Percentiles rank a stretch among this genome's conserved stretches.
Conservation (phyloP, 352 stramenopile genomes). For the Phytophthora aleatoria region DNA sequence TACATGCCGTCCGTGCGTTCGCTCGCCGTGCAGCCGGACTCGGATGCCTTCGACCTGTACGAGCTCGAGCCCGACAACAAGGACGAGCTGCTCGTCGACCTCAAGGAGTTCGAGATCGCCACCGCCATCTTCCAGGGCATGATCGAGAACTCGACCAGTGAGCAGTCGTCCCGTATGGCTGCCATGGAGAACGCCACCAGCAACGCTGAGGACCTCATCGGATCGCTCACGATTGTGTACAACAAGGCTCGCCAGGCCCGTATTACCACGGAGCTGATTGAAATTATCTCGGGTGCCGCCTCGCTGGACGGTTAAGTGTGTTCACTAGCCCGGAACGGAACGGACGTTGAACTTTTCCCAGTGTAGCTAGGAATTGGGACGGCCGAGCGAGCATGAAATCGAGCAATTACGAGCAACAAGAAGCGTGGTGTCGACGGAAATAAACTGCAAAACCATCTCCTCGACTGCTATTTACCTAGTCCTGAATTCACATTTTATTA, state of each 20-base stretch:
- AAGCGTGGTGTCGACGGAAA: conserved; percentile 41
- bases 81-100: conserved; percentile 95
- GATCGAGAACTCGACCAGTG: conserved; percentile 97
- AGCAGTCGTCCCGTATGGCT: conserved; percentile 98
- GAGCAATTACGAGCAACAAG: conserved; percentile 36
- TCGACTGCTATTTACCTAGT: conserved; percentile 16
- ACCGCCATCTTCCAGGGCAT: conserved; percentile 95
- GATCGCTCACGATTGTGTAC: conserved; percentile 90
- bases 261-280: conserved; percentile 98
- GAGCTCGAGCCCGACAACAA: conserved; percentile 99
- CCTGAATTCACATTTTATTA: not conserved
- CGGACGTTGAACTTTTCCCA: conserved; percentile 25
- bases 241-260: conserved; percentile 94
- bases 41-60: conserved; percentile 90
- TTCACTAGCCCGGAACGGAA: conserved; percentile 24
- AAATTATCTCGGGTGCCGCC: conserved; percentile 98
- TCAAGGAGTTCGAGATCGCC: conserved; percentile 95
- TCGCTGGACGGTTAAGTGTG: conserved; percentile 91
- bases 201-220: conserved; percentile 98
- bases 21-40: conserved; percentile 59
- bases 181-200: conserved; percentile 99
- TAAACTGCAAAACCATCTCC: conserved; percentile 41
- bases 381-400: conserved; percentile 18
- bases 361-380: conserved; percentile 31
- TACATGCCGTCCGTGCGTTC: conserved; percentile 94